Conservation (phyloP, 2,329 filamentous ascomycete species). For the Escovopsis weberi region DNA sequence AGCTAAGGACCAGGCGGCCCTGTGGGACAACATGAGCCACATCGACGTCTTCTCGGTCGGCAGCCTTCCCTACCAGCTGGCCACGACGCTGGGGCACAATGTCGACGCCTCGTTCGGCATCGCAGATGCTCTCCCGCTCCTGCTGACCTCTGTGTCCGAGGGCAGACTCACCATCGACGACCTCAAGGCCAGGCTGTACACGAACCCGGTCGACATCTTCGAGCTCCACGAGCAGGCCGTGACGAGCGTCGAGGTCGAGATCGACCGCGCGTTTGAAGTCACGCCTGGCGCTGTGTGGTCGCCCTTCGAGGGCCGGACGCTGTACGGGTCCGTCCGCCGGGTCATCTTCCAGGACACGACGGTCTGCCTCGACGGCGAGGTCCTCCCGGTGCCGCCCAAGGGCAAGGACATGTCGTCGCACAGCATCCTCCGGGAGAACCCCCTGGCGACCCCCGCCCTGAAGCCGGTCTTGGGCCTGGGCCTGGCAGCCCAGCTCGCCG, state of each 20-base stretch:
- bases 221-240: conserved; percentile 69
- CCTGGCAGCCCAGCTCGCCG: conserved; percentile 13
- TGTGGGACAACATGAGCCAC: conserved; percentile 58
- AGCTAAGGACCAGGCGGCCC: conserved; percentile 50
- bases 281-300: conserved; percentile 42
- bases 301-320: conserved; percentile 53
- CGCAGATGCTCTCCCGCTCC: conserved; percentile 56
- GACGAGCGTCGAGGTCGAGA: conserved; percentile 58
- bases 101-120: conserved; percentile 52
- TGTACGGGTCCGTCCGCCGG: conserved; percentile 57
- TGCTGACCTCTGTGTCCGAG: conserved; percentile 62
- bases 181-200: conserved; percentile 54
- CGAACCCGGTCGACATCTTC: conserved; percentile 69
- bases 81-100: conserved; percentile 36
- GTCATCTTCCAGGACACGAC: conserved; percentile 64
- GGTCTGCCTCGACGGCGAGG: conserved; percentile 57
- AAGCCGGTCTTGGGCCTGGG: conserved; percentile 33
- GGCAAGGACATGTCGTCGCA: conserved; percentile 68
- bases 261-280: conserved; percentile 55
- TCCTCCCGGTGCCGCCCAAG: conserved; percentile 36
- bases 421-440: conserved; percentile 25
- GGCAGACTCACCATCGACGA: conserved; percentile 61
- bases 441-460: conserved; percentile 39
- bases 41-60: conserved; percentile 73
- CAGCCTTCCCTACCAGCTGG: conserved; percentile 64